Evolutionary conservation across 352 stramenopile species (phyloP), one percentile per base, ranked within the genome.

Genomic region (Paralagenidium karlingii): DNA sequence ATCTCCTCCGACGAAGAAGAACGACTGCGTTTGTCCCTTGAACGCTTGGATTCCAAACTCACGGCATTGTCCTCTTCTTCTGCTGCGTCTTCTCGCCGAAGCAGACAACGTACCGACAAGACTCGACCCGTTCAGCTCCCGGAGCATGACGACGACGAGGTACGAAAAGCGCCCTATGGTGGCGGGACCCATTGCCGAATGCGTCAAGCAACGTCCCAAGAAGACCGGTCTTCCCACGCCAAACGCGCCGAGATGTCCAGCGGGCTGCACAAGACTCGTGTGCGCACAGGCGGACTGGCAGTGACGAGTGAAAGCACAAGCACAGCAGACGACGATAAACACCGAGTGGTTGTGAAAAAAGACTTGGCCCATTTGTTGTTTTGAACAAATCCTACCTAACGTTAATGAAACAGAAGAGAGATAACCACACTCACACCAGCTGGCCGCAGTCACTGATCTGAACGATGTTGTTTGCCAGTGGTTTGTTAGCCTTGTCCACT

Each of bases 331-430:
- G 61, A 63, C 24, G 50, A 59, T 8, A 74, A 68, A 42, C 64
- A 81, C 56, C 76, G 74, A 45, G 51, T 84, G 26, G 42, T 68
- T 2, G 51, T 84, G 32, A 80, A 82, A 42, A 62, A 58, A 44
- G 55, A 78, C 27, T 54, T 84, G 15, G 64, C 67, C 18, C 64
- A 78, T 52, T 64, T 83, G 36, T 50, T 82, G 25, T 76, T 82
- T 34, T 81, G 34, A 56, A 8, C 24, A 18, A n/a, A n/a, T n/a
- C n/a, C n/a, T n/a, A n/a, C n/a, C n/a, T n/a, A 16, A 26, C 11
- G 20, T 10, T n/a, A 39, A 32, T 8, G 12, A 15, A 8, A 12
- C 30, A 34, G 12, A 12, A 32, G 27, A 40, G 19, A 43, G 8
- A 47, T 20, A 12, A 13, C n/a, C 24, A 9, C 16, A 33, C 44